A percentile compares a stretch with the other conserved stretches of the same genome.
Evolutionary conservation across 768 basidiomycete genomes (phyloP).

Genomic region (Pleurotus eryngii): DNA sequence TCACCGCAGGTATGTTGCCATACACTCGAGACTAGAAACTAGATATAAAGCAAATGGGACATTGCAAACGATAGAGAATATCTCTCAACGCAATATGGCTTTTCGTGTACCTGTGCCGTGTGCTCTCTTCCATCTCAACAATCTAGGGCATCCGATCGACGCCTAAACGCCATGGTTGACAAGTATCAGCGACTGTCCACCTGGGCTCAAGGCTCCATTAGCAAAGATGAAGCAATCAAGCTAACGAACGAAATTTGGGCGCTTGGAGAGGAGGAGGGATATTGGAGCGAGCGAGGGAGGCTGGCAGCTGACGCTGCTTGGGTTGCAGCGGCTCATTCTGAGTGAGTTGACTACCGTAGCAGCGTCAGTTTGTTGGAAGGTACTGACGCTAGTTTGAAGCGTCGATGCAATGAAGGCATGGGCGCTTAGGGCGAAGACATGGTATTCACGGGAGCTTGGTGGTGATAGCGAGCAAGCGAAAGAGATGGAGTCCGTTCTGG

Average conservation of each 20-base stretch:
- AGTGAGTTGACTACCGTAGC: conserved; percentile 39
- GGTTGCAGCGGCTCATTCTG: conserved; percentile 60
- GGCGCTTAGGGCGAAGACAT: conserved; percentile 45
- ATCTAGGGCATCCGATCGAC: conserved; percentile 48
- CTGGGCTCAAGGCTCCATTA: conserved; percentile 46
- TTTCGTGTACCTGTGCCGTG: conserved; percentile 54
- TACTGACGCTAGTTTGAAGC: conserved; percentile 28
- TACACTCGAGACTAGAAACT: background rate
- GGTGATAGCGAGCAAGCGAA: conserved; percentile 45
- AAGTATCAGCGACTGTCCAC: conserved; percentile 41
- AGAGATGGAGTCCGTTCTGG: conserved; percentile 33
- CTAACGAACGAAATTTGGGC: conserved; percentile 51
- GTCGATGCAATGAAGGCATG: conserved; percentile 43
- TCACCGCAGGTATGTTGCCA: conserved; percentile 43
- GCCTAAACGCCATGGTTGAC: conserved; percentile 43
- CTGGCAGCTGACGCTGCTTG: conserved; percentile 59
- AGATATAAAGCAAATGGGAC: background rate
- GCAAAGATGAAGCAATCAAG: conserved; percentile 46
- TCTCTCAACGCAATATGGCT: conserved; percentile 50
- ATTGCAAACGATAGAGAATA: conserved; percentile 35
- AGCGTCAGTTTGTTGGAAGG: background rate
- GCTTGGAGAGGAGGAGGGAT: conserved; percentile 58
- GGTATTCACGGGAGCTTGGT: conserved; percentile 59
- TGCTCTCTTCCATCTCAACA: conserved; percentile 50
- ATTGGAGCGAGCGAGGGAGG: conserved; percentile 62